Percentiles rank a stretch among this genome's conserved stretches.
phyloP scores from a whole-genome alignment of 2,329 filamentous ascomycete genomes.

The Beauveria medogensis region DNA sequence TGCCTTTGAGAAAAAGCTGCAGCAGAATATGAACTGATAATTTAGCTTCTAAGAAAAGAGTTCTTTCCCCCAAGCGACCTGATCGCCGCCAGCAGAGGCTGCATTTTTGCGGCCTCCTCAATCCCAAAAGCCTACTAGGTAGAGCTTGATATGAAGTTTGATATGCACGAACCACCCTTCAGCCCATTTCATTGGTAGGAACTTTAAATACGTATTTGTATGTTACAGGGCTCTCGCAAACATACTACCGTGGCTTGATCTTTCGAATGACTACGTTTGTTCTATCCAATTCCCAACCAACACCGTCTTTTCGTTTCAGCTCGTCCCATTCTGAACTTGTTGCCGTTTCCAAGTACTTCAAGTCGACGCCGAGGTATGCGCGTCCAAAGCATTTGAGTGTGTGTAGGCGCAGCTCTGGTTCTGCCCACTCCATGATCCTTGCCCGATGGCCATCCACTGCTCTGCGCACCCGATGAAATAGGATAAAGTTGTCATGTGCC shows the following conservation, averaged over 20 bases:
- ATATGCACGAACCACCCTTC: too few species aligned
- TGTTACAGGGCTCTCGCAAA: neutral
- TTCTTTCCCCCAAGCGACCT: too few species aligned
- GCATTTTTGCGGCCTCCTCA: too few species aligned
- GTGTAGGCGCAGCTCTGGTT: constrained; percentile 63
- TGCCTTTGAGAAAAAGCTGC: neutral
- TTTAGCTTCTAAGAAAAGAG: neutral
- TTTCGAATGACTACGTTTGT: constrained; percentile 68
- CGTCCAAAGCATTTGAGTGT: constrained; percentile 80
- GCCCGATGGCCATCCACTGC: constrained; percentile 74
- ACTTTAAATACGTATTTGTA: neutral
- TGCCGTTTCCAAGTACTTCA: constrained; percentile 59
- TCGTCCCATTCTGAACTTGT: constrained; percentile 65
- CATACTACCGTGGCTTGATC: constrained; percentile 27
- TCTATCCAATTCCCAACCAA: constrained; percentile 78
- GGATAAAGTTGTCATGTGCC: constrained; percentile 72
- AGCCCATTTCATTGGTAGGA: too few species aligned
- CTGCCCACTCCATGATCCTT: constrained; percentile 73
- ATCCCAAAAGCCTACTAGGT: too few species aligned
- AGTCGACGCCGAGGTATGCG: constrained; percentile 68
- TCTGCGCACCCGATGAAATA: constrained; percentile 63
- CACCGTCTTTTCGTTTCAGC: constrained; percentile 57
- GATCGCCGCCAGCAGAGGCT: too few species aligned
- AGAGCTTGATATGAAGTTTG: too few species aligned
- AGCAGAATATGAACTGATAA: neutral